A percentile compares a stretch with the other conserved stretches of the same genome.
Evolutionary conservation across 2,329 filamentous ascomycete species (phyloP).

Genomic region (Rosellinia necatrix): DNA sequence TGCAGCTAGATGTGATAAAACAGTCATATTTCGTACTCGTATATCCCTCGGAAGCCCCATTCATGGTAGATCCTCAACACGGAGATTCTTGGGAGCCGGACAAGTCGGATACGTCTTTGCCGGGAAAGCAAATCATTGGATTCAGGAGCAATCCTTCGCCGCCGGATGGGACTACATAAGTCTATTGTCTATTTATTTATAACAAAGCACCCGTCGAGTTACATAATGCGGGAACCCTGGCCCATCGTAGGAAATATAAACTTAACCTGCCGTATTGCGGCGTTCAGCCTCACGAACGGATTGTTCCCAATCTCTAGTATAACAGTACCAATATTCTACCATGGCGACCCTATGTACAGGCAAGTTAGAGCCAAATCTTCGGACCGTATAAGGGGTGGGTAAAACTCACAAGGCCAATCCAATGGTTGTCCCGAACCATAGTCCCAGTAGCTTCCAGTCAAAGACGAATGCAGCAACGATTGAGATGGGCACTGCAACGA

Average conservation of each 20-base stretch:
- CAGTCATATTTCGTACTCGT: not conserved
- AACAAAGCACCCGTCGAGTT: no score
- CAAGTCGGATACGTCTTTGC: constrained; percentile 4
- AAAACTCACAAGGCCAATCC: constrained; percentile 65
- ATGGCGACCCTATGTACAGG: constrained; percentile 51
- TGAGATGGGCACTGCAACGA: constrained; percentile 81
- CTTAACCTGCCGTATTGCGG: constrained; percentile 53
- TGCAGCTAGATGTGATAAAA: not conserved
- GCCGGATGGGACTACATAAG: no score
- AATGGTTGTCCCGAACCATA: constrained; percentile 80
- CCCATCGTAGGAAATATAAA: not conserved
- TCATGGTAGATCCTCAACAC: not conserved
- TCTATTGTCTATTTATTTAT: no score
- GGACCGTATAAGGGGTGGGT: not conserved
- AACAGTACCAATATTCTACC: constrained; percentile 59
- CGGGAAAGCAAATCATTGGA: not conserved
- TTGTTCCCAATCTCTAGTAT: constrained; percentile 57
- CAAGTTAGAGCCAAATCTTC: not conserved
- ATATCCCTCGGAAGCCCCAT: not conserved
- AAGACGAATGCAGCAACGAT: constrained; percentile 78
- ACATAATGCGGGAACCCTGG: no score
- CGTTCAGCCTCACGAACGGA: constrained; percentile 58
- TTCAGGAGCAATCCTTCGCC: constrained; percentile 12
- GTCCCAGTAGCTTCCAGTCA: constrained; percentile 74
- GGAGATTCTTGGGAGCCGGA: not conserved